These are phyloP conservation scores for Pueraria montana DNA, from an alignment of 306 rosid species.

Conservation along the genomic window DNA sequence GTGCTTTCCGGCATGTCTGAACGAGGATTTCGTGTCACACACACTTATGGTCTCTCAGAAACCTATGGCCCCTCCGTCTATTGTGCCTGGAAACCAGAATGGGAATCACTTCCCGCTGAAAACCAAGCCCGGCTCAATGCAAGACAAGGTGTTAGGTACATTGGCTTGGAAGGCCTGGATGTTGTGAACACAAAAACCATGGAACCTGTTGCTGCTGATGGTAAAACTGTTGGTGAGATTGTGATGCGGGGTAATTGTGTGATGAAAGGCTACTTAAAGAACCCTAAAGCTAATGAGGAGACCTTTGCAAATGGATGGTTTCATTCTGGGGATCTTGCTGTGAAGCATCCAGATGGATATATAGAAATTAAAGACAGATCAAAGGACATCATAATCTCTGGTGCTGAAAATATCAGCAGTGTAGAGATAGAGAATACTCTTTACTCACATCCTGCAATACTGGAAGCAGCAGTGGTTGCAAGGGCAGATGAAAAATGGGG, in stretches of 20 bases:
- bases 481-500: constrained; percentile 94
- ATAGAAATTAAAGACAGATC: constrained; percentile 95
- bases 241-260: constrained; percentile 86
- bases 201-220: constrained; percentile 88
- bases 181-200: constrained; percentile 69
- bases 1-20: constrained; percentile 77
- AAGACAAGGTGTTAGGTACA: constrained; percentile 87
- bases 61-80: constrained; percentile 85
- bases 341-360: constrained; percentile 90
- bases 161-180: constrained; percentile 78
- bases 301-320: constrained; percentile 88
- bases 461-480: constrained; percentile 89
- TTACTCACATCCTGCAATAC: constrained; percentile 73
- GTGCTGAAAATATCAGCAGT: constrained; percentile 95
- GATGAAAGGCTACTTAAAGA: constrained; percentile 96
- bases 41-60: constrained; percentile 94
- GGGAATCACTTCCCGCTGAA: constrained; percentile 77
- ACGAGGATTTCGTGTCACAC: constrained; percentile 83
- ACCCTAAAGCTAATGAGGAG: constrained; percentile 82
- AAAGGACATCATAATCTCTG: constrained; percentile 94
- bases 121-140: constrained; percentile 77
- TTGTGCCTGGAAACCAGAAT: constrained; percentile 96
- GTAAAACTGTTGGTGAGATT: constrained; percentile 83
- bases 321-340: constrained; percentile 91
- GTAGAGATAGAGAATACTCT: constrained; percentile 83